A percentile compares a stretch with the other conserved stretches of the same genome.
Conservation (phyloP, 1,284 basidiomycete genomes). For the Trichosporon sp. region DNA sequence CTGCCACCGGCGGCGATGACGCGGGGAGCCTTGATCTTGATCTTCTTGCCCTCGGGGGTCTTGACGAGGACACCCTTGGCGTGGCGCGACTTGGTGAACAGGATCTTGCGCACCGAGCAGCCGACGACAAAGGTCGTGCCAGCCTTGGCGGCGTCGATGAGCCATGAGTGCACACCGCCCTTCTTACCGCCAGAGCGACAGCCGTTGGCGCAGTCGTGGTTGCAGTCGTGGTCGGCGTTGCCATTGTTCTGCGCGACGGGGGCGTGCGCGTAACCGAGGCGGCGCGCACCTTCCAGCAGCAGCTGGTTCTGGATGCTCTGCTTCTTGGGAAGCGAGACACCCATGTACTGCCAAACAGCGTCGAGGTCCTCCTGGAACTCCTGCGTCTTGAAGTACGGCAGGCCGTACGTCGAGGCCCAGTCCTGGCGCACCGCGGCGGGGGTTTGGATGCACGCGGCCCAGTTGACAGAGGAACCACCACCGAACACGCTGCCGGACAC, state of each 20-base stretch:
- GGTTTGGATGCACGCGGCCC: slow-evolving; percentile 55
- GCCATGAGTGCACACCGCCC: slow-evolving; percentile 36
- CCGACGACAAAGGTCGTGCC: slow-evolving; percentile 31
- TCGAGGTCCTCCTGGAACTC: slow-evolving; percentile 27
- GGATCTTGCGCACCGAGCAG: slow-evolving; percentile 52
- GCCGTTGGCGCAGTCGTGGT: slow-evolving; percentile 31
- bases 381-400: slow-evolving; percentile 25
- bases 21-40: slow-evolving; percentile 50
- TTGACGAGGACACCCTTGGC: slow-evolving; percentile 41
- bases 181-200: slow-evolving; percentile 34
- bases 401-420: slow-evolving; percentile 23
- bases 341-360: slow-evolving; percentile 24
- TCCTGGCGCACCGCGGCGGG: slow-evolving; percentile 23
- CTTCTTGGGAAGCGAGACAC: slow-evolving; percentile 29
- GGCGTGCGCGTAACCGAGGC: slow-evolving; percentile 30
- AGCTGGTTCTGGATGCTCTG: slow-evolving; percentile 36
- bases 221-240: slow-evolving; percentile 17
- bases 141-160: slow-evolving; percentile 32
- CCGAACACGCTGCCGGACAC: slow-evolving; percentile 58
- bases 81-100: slow-evolving; percentile 41
- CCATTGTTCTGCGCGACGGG: slow-evolving; percentile 36
- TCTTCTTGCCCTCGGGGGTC: slow-evolving; percentile 34
- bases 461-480: slow-evolving; percentile 60
- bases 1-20: slow-evolving; percentile 57
- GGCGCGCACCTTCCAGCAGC: slow-evolving; percentile 39